Base-by-base conservation (phyloP, 2,329 filamentous ascomycete species). In the Magnaporthiopsis incrustans region DNA sequence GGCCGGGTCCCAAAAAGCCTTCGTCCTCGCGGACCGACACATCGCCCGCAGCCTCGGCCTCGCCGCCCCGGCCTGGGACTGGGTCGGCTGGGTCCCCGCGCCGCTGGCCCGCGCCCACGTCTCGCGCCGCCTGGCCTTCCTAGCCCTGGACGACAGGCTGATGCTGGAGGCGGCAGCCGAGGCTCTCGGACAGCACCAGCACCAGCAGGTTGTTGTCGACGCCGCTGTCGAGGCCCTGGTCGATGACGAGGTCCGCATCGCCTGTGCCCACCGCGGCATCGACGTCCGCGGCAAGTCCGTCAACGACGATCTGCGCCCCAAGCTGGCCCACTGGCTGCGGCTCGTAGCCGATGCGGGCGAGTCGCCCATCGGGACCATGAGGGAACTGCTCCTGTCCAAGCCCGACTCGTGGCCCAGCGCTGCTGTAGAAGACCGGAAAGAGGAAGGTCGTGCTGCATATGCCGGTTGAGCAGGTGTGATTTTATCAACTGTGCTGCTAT, bases 141-240 rank as follows among this genome's bases (percentile, higher is more conserved):
- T 97, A 67, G 81, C 81, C 59, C 76, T 81, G 53, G 93, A 97
- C 76, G 91, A 96, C 75, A 75, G 71, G 67, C 77, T 94, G 73
- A 82, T 97, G 60, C 70, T 81, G 18, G 59, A 33, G 32, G 83
- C 84, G 59, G 90, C 96, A 69, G 82, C 82, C 67, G 76, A 76
- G 11, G 82, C 84, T 53, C 91, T 53, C 44, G 18, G 18, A 6
- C n/a, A n/a, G 18, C 15, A 15, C 22, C 44, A n/a, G 44, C 18
- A 53, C 22, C 44, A n/a, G 44, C 18, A 53, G 44, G 22, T 18
- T 8, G 44, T 53, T 6, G 59, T 38, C 59, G 83, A 85, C 60
- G 90, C 89, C 1, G 89, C 88, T 0, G 81, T 84, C 6, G 68
- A 72, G 3, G 81, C 76, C 27, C 77, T 96, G 69, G 82, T 82